Percentiles rank a stretch among this genome's conserved stretches.
These are phyloP conservation scores for Vanrija humicola DNA, from an alignment of 1,284 basidiomycete genomes.

Conservation along the genomic window DNA sequence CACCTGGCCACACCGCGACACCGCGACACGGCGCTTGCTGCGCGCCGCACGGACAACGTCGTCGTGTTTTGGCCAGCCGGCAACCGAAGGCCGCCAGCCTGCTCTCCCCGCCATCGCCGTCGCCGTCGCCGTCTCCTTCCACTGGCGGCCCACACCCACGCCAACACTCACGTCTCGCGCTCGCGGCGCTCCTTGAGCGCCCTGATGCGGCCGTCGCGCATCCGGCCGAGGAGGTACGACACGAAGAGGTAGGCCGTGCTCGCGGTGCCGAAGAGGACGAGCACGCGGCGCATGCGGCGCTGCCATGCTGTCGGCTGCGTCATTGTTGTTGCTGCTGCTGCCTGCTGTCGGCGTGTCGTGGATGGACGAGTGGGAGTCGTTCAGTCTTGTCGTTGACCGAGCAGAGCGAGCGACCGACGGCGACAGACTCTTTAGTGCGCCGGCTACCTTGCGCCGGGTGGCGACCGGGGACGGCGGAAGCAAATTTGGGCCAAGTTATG, in stretches of 20 bases:
- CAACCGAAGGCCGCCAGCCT: too few species aligned
- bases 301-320: conserved; percentile 24
- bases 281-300: conserved; percentile 30
- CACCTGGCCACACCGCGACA: too few species aligned
- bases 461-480: too few species aligned
- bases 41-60: not conserved
- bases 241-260: conserved; percentile 38
- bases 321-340: not conserved
- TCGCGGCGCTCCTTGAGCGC: conserved; percentile 35
- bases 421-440: too few species aligned
- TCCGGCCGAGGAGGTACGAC: conserved; percentile 33
- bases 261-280: conserved; percentile 30
- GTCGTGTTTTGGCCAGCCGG: too few species aligned
- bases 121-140: not conserved
- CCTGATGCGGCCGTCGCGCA: conserved; percentile 34
- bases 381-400: too few species aligned
- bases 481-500: too few species aligned
- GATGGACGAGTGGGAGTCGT: too few species aligned
- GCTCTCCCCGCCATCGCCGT: not conserved
- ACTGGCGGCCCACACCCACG: not conserved
- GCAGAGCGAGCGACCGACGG: too few species aligned
- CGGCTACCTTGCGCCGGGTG: too few species aligned
- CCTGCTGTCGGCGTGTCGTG: too few species aligned
- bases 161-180: conserved; percentile 31
- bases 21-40: too few species aligned